phyloP scores from a whole-genome alignment of 495 filamentous ascomycete species.

The Penicillium subrubescens region DNA sequence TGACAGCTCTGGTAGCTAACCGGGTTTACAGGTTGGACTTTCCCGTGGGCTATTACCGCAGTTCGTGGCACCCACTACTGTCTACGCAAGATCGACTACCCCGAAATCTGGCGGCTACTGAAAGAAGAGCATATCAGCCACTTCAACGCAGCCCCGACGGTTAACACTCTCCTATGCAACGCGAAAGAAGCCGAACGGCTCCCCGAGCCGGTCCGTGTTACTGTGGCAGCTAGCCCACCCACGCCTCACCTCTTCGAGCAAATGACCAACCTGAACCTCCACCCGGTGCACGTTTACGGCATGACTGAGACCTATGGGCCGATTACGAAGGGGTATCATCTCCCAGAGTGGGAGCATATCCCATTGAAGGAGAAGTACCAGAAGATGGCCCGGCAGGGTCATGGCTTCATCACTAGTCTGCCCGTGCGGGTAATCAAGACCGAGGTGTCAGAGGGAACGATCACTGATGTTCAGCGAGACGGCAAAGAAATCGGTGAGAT shows the following conservation, averaged over 20 bases:
- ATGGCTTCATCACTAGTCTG: slow-evolving; percentile 85
- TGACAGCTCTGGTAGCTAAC: neutral
- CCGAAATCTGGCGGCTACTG: slow-evolving; percentile 84
- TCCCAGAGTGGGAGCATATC: slow-evolving; percentile 79
- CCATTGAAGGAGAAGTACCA: slow-evolving; percentile 72
- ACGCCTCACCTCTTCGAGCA: slow-evolving; percentile 86
- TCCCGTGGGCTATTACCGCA: slow-evolving; percentile 87
- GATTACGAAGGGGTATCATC: slow-evolving; percentile 87
- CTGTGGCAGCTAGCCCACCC: slow-evolving; percentile 89
- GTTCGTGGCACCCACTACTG: slow-evolving; percentile 94
- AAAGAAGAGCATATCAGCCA: slow-evolving; percentile 86
- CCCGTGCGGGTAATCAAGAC: slow-evolving; percentile 82
- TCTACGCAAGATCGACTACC: slow-evolving; percentile 92
- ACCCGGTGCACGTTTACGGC: slow-evolving; percentile 94
- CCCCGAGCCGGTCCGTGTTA: slow-evolving; percentile 75
- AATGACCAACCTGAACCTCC: slow-evolving; percentile 85
- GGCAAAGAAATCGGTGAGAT: slow-evolving; percentile 95
- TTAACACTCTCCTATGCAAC: slow-evolving; percentile 90
- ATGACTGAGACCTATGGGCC: slow-evolving; percentile 96
- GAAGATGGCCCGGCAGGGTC: slow-evolving; percentile 89
- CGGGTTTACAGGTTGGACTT: slow-evolving; percentile 62
- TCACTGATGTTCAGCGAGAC: slow-evolving; percentile 76
- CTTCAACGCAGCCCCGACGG: slow-evolving; percentile 94
- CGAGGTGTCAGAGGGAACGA: slow-evolving; percentile 63
- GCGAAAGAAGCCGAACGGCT: slow-evolving; percentile 69